These are phyloP conservation scores for Boehmeria nivea DNA, from an alignment of 306 rosid species.

Conservation along the genomic window DNA sequence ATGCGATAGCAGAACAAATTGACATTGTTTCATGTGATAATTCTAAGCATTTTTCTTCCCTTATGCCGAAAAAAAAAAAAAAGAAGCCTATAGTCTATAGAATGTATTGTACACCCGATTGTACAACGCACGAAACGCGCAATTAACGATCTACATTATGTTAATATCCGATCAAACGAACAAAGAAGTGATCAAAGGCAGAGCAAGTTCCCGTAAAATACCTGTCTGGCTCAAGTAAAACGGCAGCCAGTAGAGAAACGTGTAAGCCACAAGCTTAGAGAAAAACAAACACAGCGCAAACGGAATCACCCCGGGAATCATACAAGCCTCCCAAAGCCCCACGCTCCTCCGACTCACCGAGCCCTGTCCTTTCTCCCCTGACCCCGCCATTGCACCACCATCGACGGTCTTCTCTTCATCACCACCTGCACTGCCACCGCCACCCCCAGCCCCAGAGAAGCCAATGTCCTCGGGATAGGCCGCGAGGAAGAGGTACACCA, in stretches of 20 bases:
- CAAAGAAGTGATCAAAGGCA: too few relatives aligned
- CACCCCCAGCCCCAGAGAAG: constrained; percentile 4
- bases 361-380: constrained; percentile 9
- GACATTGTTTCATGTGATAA: too few relatives aligned
- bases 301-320: constrained; percentile 75
- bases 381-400: constrained; percentile 18
- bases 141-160: too few relatives aligned
- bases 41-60: too few relatives aligned
- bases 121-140: too few relatives aligned
- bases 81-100: too few relatives aligned
- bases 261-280: constrained; percentile 85
- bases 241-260: constrained; percentile 76
- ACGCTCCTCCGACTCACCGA: constrained; percentile 38
- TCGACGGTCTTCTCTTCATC: constrained; percentile 50
- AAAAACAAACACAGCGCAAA: constrained; percentile 80
- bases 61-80: too few relatives aligned
- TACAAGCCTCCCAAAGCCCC: constrained; percentile 63
- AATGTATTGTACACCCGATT: too few relatives aligned
- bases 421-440: not conserved
- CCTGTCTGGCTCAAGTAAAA: constrained; percentile 80
- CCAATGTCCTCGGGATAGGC: constrained; percentile 73
- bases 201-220: too few relatives aligned
- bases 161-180: too few relatives aligned
- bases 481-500: constrained; percentile 56
- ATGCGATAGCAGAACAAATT: too few relatives aligned